Percentiles rank a stretch among this genome's conserved stretches.
phyloP scores from a whole-genome alignment of 129 eudicot species.

The Flaveria robusta region DNA sequence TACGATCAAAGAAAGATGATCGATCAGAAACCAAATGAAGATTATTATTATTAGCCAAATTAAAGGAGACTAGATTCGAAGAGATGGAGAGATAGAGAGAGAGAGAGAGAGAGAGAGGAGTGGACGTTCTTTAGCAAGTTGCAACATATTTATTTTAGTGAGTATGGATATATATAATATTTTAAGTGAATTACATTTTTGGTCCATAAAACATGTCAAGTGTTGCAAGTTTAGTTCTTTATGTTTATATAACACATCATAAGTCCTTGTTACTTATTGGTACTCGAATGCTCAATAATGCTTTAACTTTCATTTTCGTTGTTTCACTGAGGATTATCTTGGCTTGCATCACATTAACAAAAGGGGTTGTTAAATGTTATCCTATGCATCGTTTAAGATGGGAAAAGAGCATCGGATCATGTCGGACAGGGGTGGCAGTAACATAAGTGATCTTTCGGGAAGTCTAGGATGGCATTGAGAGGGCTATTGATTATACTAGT shows the following conservation, averaged over 20 bases:
- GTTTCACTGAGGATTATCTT: too few species aligned
- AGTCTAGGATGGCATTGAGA: too few species aligned
- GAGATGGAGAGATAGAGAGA: slow-evolving; percentile 10
- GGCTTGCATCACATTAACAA: too few species aligned
- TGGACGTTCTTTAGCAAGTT: background rate
- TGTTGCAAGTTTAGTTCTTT: background rate
- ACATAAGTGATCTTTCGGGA: too few species aligned
- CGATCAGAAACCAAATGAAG: background rate
- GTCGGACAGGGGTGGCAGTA: too few species aligned
- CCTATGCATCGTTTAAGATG: too few species aligned
- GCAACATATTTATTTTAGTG: background rate
- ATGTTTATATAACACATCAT: background rate
- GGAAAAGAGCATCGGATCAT: too few species aligned
- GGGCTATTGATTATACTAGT: too few species aligned
- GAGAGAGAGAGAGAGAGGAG: background rate
- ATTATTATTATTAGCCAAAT: background rate
- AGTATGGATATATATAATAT: background rate
- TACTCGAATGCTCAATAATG: too few species aligned
- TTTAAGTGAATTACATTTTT: background rate
- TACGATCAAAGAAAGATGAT: slow-evolving; percentile 6
- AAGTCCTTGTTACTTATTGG: too few species aligned
- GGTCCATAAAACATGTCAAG: background rate
- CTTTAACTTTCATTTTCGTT: too few species aligned
- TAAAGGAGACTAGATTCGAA: background rate
- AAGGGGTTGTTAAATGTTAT: too few species aligned